Evolutionary conservation across 2,329 filamentous ascomycete genomes (phyloP).

Genomic region (Penicillium polonicum): DNA sequence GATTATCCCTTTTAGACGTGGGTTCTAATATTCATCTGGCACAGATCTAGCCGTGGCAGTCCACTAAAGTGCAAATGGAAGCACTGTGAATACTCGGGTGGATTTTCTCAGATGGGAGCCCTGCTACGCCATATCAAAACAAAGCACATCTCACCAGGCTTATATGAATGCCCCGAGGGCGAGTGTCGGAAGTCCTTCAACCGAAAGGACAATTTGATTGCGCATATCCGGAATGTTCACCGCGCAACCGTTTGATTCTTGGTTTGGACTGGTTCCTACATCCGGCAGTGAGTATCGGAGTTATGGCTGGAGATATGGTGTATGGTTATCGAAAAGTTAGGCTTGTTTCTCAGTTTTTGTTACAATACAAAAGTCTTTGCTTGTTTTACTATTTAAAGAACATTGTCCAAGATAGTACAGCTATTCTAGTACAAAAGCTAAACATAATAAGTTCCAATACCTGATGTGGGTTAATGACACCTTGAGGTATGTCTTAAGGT

Average conservation of each 20-base stretch:
- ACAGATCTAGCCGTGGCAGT: background rate
- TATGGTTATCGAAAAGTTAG: background rate
- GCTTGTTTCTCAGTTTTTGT: background rate
- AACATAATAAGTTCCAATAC: too few relatives aligned
- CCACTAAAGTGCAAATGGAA: slow-evolving; percentile 1
- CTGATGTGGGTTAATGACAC: background rate
- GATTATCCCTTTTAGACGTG: background rate
- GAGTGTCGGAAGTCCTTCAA: background rate
- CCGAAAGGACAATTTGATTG: slow-evolving; percentile 4
- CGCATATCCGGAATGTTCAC: slow-evolving; percentile 6
- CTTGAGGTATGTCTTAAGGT: background rate
- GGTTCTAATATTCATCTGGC: background rate
- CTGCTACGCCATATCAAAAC: slow-evolving; percentile 2
- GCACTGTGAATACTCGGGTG: slow-evolving; percentile 1
- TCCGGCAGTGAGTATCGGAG: background rate
- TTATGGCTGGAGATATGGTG: background rate
- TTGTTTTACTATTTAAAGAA: background rate
- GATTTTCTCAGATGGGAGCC: slow-evolving; percentile 1
- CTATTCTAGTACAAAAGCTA: background rate
- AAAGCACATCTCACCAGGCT: background rate
- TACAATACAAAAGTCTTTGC: background rate
- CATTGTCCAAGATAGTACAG: background rate
- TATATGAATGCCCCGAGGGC: background rate
- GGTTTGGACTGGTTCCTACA: background rate
- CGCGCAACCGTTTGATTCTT: background rate